A percentile compares a stretch with the other conserved stretches of the same genome.
phyloP scores from a whole-genome alignment of 2,329 filamentous ascomycete species.

The Fusarium verrucosum region DNA sequence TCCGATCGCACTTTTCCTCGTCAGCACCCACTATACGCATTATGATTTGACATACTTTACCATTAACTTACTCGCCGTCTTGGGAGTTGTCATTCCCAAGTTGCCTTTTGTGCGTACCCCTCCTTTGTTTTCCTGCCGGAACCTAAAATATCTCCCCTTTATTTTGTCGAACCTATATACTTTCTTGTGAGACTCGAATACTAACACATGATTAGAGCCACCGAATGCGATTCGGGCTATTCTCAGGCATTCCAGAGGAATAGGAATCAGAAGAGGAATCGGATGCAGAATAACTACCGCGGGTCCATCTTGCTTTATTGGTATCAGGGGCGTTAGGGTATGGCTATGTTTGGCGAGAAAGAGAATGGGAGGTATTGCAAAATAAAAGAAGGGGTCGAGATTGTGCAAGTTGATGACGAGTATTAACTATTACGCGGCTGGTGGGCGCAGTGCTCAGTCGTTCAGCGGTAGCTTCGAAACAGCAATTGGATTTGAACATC shows the following conservation, averaged over 20 bases:
- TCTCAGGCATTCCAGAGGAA: constrained; percentile 75
- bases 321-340: constrained; percentile 43
- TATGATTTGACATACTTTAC: constrained; percentile 97
- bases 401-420: constrained; percentile 50
- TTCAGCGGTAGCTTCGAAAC: constrained; percentile 46
- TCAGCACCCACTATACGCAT: constrained; percentile 99
- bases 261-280: constrained; percentile 18
- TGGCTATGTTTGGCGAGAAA: constrained; percentile 37
- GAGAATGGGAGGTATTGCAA: constrained; percentile 36
- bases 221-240: constrained; percentile 79
- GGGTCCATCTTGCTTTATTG: constrained; percentile 34
- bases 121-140: background rate
- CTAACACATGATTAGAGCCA: constrained; percentile 67
- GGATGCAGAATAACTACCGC: constrained; percentile 21
- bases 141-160: background rate
- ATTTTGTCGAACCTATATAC: background rate
- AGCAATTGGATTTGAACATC: constrained; percentile 46
- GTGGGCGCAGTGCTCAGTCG: constrained; percentile 42
- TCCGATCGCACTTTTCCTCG: constrained; percentile 90
- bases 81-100: constrained; percentile 95
- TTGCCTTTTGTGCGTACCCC: constrained; percentile 81
- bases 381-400: constrained; percentile 36
- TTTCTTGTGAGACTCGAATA: constrained; percentile 4
- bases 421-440: constrained; percentile 48
- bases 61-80: constrained; percentile 93